A percentile compares a stretch with the other conserved stretches of the same genome.
Conservation (phyloP, 2,329 filamentous ascomycete genomes). For the Phaeosphaeriaceae sp. region DNA sequence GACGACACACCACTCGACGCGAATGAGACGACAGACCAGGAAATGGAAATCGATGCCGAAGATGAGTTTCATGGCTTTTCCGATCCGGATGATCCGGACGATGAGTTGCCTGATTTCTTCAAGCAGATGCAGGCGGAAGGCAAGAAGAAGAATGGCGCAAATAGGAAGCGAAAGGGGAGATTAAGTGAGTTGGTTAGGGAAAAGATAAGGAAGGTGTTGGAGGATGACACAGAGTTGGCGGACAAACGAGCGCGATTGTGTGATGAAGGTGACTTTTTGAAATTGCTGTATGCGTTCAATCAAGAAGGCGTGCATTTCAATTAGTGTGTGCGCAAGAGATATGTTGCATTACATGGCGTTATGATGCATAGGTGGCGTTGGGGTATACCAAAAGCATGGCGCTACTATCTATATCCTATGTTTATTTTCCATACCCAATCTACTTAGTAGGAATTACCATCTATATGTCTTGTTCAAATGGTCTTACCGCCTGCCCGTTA, state of each 20-base stretch:
- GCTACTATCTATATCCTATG: conserved; percentile 1
- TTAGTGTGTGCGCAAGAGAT: conserved; percentile 45
- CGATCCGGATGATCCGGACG: conserved; percentile 64
- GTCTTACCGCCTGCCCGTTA: conserved; percentile 77
- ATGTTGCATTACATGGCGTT: conserved; percentile 27
- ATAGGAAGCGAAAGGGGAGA: conserved; percentile 75
- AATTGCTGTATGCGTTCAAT: conserved; percentile 82
- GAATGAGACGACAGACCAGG: conserved; percentile 50
- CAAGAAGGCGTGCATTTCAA: conserved; percentile 92
- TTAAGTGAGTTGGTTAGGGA: conserved; percentile 81
- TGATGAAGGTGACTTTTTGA: conserved; percentile 91
- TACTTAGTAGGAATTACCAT: not conserved
- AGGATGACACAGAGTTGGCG: conserved; percentile 77
- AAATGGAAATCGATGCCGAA: conserved; percentile 56
- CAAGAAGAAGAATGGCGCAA: conserved; percentile 60
- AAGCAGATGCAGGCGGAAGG: conserved; percentile 63
- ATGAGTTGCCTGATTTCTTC: conserved; percentile 85
- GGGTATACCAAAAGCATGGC: conserved; percentile 31
- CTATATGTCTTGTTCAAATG: conserved; percentile 64
- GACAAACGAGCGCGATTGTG: conserved; percentile 85
- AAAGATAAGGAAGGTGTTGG: conserved; percentile 85
- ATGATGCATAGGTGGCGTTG: conserved; percentile 18
- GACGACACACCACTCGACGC: conserved; percentile 63
- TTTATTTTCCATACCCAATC: not conserved
- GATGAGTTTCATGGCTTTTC: conserved; percentile 58